Percentiles rank a stretch among this genome's conserved stretches.
phyloP scores from a whole-genome alignment of 192 early-diverging fungal species.

The Coemansia sp. region DNA sequence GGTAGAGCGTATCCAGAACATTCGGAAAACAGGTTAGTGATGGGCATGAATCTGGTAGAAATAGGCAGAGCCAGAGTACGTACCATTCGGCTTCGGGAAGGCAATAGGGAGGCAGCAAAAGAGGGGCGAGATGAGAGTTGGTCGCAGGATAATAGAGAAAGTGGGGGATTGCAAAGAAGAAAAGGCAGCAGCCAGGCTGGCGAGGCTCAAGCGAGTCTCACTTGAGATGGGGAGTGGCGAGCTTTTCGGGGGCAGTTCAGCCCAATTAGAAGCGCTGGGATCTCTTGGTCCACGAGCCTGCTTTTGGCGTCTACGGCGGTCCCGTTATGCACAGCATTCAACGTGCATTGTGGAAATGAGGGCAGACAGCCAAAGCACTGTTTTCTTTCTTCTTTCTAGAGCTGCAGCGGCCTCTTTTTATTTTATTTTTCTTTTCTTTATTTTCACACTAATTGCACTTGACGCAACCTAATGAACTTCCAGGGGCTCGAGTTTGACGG shows the following conservation, averaged over 20 bases:
- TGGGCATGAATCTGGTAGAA: too few species aligned
- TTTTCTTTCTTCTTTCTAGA: not conserved
- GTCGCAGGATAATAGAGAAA: not conserved
- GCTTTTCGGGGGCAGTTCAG: constrained; percentile 35
- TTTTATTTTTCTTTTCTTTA: not conserved
- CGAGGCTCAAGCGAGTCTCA: not conserved
- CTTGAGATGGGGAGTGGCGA: constrained; percentile 34
- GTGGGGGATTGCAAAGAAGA: not conserved
- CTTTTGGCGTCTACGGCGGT: not conserved
- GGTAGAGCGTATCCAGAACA: too few species aligned
- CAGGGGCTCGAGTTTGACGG: not conserved
- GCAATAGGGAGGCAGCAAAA: not conserved
- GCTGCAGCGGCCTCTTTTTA: not conserved
- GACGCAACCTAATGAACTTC: not conserved
- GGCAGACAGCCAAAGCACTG: not conserved
- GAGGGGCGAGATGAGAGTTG: not conserved
- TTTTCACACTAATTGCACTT: too few species aligned
- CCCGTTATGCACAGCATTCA: not conserved
- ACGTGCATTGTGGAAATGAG: not conserved
- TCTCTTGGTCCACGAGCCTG: constrained; percentile 27
- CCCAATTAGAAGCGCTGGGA: not conserved
- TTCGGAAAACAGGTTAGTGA: too few species aligned
- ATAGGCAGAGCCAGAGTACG: not conserved
- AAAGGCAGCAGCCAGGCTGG: not conserved
- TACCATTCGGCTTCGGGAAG: not conserved